Conservation (phyloP, 1,284 basidiomycete species). For the Cronartium quercuum region DNA sequence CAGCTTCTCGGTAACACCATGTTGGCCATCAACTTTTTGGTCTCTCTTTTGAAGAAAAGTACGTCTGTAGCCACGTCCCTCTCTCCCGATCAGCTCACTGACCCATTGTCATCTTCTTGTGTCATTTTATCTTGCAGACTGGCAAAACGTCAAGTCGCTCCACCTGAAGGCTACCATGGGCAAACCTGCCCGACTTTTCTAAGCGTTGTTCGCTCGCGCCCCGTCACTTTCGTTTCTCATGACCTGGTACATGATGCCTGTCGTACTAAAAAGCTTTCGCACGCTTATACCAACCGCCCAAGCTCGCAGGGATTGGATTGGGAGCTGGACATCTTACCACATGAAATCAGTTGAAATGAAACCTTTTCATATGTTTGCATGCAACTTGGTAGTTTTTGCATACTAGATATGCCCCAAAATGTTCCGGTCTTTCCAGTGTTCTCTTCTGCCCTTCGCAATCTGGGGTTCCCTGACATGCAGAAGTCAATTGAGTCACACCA, state of each 20-base stretch:
- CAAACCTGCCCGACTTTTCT: conserved; percentile 91
- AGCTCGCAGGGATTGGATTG: conserved; percentile 64
- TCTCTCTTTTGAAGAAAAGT: conserved; percentile 99
- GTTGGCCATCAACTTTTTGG: conserved; percentile 99
- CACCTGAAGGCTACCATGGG: conserved; percentile 99
- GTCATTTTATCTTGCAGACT: no score
- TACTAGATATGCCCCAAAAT: no score
- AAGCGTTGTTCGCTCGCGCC: conserved; percentile 47
- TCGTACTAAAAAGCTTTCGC: conserved; percentile 79
- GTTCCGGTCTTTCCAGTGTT: no score
- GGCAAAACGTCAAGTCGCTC: conserved; percentile 99
- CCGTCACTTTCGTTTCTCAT: neutral
- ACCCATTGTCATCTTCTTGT: neutral
- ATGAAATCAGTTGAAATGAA: no score
- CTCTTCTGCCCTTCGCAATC: no score
- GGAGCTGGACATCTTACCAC: conserved; percentile 59
- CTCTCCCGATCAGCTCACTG: neutral
- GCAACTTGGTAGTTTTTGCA: no score
- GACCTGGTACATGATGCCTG: conserved; percentile 32
- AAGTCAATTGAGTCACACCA: no score
- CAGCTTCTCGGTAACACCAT: conserved; percentile 95
- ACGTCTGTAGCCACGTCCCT: neutral
- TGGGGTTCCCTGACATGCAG: no score
- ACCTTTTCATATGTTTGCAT: no score
- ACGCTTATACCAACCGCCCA: conserved; percentile 82